A percentile compares a stretch with the other conserved stretches of the same genome.
Conservation (phyloP, 257 asterid species). For the Solanum dulcamara region DNA sequence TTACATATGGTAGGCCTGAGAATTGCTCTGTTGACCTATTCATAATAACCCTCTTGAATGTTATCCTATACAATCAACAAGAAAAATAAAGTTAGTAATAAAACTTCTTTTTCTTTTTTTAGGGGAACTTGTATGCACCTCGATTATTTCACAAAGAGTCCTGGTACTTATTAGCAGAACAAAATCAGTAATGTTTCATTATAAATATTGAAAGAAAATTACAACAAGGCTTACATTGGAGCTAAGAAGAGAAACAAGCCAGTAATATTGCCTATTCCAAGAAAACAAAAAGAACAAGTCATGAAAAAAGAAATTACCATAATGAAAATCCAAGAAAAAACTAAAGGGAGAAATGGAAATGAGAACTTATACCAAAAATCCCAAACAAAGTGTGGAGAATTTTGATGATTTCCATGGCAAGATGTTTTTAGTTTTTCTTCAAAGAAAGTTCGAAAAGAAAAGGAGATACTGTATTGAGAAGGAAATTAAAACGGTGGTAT, state of each 20-base stretch:
- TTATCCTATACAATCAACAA: conserved; percentile 18
- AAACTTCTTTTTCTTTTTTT: no score
- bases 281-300: background rate
- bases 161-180: background rate
- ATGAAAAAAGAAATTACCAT: background rate
- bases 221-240: conserved; percentile 35
- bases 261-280: conserved; percentile 48
- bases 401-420: background rate
- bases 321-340: background rate
- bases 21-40: conserved; percentile 50
- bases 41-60: conserved; percentile 47
- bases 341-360: background rate
- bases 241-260: conserved; percentile 78
- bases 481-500: background rate
- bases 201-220: background rate
- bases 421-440: background rate
- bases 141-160: background rate
- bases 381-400: conserved; percentile 10
- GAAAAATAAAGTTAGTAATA: background rate
- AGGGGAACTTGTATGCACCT: background rate
- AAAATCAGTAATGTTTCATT: background rate
- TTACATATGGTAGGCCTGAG: conserved; percentile 60
- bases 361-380: conserved; percentile 4
- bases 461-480: background rate
- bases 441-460: background rate